phyloP scores from a whole-genome alignment of 2,329 filamentous ascomycete species.

The Pseudohalonectria lignicola region DNA sequence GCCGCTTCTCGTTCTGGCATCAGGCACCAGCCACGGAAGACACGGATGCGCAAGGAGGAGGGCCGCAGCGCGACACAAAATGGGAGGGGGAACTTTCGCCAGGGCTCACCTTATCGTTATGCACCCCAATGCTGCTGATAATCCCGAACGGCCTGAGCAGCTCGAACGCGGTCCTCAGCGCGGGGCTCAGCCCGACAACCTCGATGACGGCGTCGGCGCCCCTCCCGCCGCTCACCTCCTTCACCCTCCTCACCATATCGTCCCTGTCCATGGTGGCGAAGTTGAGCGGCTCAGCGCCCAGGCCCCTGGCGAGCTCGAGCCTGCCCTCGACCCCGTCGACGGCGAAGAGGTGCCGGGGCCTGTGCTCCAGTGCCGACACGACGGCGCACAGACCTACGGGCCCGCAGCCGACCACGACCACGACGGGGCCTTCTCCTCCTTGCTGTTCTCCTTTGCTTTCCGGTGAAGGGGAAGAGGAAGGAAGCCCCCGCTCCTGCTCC shows the following conservation, averaged over 20 bases:
- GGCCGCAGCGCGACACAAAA: no score
- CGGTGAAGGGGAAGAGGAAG: no score
- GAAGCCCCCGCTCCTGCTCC: no score
- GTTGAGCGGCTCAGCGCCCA: slow-evolving; percentile 79
- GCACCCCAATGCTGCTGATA: slow-evolving; percentile 67
- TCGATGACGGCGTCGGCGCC: slow-evolving; percentile 81
- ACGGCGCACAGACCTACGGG: slow-evolving; percentile 78
- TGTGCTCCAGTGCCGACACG: slow-evolving; percentile 63
- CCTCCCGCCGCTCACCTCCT: slow-evolving; percentile 64
- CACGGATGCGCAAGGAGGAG: no score
- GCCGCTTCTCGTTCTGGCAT: no score
- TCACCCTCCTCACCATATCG: slow-evolving; percentile 56
- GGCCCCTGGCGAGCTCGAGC: slow-evolving; percentile 57
- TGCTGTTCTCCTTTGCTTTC: no score
- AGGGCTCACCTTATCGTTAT: slow-evolving; percentile 55
- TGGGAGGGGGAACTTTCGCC: no score
- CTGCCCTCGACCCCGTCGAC: slow-evolving; percentile 69
- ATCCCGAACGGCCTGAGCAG: slow-evolving; percentile 61
- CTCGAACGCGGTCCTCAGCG: slow-evolving; percentile 60
- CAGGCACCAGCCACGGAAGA: no score
- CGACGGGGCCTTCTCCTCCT: no score
- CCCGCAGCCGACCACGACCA: slow-evolving; percentile 77
- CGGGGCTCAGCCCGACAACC: slow-evolving; percentile 60
- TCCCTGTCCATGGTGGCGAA: slow-evolving; percentile 58
- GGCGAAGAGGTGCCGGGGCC: slow-evolving; percentile 66